Evolutionary conservation across 2,329 filamentous ascomycete species (phyloP), one percentile per base, ranked within the genome.

Genomic region (Microdochium paspali): DNA sequence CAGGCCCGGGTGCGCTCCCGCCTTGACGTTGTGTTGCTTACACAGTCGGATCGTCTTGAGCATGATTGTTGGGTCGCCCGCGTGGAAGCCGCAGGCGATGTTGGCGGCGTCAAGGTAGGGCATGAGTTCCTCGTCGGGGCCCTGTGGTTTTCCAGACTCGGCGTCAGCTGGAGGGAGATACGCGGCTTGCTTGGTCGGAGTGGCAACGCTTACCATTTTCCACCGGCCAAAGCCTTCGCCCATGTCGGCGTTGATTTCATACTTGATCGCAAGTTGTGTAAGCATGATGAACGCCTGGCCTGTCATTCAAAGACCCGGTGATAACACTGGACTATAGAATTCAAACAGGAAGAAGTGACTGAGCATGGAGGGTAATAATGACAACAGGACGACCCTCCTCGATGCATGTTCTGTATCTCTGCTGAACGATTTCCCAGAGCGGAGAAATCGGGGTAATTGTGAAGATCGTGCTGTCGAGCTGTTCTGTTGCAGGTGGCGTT

Each of bases 11-110:
- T 85, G 81, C 0, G 82, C 82, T 7, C 81, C 81, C 5, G 77
- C 65, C 45, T 68, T 69, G 50, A 84, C 71, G 49, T 69, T 68
- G 60, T 80, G 72, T 39, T 70, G 58, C 61, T 82, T 83, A 62
- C 77, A 80, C 18, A 73, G 66, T 10, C 65, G 66, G 10, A 84
- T 73, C 0, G 79, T 84, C 48, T 77, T 67, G 44, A 73, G 65
- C 80, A 84, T 85, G 47, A 82, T 80, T n/a, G 77, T 56, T 0
- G 80, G 80, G 50, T 85, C 81, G 35, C 79, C 75, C 26, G 71
- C 76, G 50, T 79, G 76, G 51, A 77, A 77, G 1, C 76, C 77
- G 56, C 79, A 84, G 9, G 79, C 80, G 25, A 84, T 65, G 53
- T 83, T 83, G 18, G 79, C 80, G 55, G 77, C 72, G 56, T 82